Evolutionary conservation across 176 grass and related monocot species (phyloP).

Genomic region (Areca catechu): DNA sequence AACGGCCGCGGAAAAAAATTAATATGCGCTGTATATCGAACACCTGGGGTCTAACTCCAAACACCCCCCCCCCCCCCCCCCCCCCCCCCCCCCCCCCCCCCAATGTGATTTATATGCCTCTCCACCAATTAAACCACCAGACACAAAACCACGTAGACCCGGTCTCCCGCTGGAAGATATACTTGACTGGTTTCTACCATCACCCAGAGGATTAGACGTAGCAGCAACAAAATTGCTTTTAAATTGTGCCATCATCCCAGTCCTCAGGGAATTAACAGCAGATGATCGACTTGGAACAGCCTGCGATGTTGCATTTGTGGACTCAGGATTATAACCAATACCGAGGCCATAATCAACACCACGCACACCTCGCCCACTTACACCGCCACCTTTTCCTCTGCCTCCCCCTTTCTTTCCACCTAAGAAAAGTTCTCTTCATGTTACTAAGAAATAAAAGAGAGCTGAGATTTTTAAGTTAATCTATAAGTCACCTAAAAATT

Average conservation of each 20-base stretch:
- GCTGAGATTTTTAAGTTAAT: not conserved
- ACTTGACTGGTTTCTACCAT: constrained; percentile 16
- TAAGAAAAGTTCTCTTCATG: constrained; percentile 27
- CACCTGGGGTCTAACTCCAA: too few relatives aligned
- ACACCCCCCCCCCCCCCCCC: too few relatives aligned
- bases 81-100: too few relatives aligned
- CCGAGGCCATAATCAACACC: constrained; percentile 97
- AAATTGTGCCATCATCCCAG: constrained; percentile 81
- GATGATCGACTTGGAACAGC: constrained; percentile 41
- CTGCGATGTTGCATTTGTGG: constrained; percentile 37
- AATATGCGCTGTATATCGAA: too few relatives aligned
- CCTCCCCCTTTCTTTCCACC: constrained; percentile 69
- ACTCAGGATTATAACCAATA: constrained; percentile 71
- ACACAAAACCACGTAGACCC: constrained; percentile 70
- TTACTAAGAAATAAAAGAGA: constrained; percentile 5
- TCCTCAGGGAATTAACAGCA: constrained; percentile 48
- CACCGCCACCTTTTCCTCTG: constrained; percentile 60
- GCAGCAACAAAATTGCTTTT: constrained; percentile 85
- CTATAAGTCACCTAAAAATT: too few relatives aligned
- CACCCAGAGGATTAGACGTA: constrained; percentile 32
- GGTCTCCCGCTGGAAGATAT: constrained; percentile 32
- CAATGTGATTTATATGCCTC: constrained; percentile 17
- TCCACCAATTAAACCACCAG: constrained; percentile 80
- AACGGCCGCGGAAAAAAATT: too few relatives aligned
- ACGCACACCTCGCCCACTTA: constrained; percentile 64